A percentile compares a stretch with the other conserved stretches of the same genome.
Conservation (phyloP, 1,139 yeast species). For the Barnettozyma hawaiiensis region DNA sequence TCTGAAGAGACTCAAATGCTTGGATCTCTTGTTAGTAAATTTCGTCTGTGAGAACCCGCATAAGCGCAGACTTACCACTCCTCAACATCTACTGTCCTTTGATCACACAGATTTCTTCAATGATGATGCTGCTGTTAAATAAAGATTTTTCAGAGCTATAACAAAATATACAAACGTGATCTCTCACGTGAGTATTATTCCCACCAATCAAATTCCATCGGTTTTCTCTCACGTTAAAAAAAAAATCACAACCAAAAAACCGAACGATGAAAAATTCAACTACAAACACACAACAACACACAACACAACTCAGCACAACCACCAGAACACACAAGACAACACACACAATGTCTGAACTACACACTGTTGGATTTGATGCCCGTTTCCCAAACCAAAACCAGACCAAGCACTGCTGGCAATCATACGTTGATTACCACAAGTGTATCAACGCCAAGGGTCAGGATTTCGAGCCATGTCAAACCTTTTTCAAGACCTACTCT, state of each 20-base stretch:
- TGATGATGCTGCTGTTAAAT: too few species aligned
- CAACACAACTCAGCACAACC: too few species aligned
- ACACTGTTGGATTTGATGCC: conserved; percentile 84
- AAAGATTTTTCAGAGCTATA: not conserved
- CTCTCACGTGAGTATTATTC: conserved; percentile 2
- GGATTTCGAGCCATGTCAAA: conserved; percentile 96
- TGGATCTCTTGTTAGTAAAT: conserved; percentile 3
- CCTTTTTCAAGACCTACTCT: conserved; percentile 85
- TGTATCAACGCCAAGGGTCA: conserved; percentile 96
- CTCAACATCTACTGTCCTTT: not conserved
- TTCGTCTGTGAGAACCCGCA: not conserved
- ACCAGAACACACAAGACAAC: not conserved
- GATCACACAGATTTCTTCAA: not conserved
- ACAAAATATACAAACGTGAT: not conserved
- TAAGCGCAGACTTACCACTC: conserved; percentile 10
- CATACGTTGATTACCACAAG: conserved; percentile 96
- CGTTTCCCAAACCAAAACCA: conserved; percentile 97
- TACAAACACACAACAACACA: not conserved
- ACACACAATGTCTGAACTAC: conserved; percentile 36
- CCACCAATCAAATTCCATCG: conserved; percentile 7
- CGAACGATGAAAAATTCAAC: conserved; percentile 8
- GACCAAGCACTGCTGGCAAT: conserved; percentile 97
- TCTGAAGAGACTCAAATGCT: conserved; percentile 11
- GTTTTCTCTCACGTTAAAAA: not conserved
- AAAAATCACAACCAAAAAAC: conserved; percentile 10